A percentile compares a stretch with the other conserved stretches of the same genome.
Conservation (phyloP, 129 eudicot species). For the Daucus carota region DNA sequence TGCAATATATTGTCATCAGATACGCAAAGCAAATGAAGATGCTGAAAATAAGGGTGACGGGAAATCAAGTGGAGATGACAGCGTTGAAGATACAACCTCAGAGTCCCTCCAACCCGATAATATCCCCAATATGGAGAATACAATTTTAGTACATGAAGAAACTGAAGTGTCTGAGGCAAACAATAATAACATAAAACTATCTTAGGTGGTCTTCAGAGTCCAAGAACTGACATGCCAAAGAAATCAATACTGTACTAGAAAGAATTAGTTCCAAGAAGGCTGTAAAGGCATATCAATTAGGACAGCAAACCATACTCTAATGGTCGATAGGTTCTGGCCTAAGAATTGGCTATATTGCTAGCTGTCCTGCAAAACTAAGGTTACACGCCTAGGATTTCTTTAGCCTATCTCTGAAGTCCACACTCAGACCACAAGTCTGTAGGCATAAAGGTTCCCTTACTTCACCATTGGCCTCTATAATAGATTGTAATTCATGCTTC, state of each 20-base stretch:
- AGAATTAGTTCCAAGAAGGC: conserved; percentile 76
- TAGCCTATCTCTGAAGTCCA: conserved; percentile 52
- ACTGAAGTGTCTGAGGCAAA: conserved; percentile 16
- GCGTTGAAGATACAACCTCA: not conserved
- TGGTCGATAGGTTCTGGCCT: conserved; percentile 98
- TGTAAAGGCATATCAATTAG: conserved; percentile 58
- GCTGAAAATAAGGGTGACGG: conserved; percentile 26
- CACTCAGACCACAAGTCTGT: conserved; percentile 16
- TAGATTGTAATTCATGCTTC: too few species aligned
- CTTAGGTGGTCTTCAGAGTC: conserved; percentile 85
- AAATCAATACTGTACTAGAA: conserved; percentile 53
- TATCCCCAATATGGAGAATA: conserved; percentile 9
- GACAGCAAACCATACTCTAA: conserved; percentile 53
- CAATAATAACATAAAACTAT: conserved; percentile 46
- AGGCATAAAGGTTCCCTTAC: conserved; percentile 20
- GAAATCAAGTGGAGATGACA: not conserved
- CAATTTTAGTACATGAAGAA: conserved; percentile 7
- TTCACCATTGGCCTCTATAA: conserved; percentile 24
- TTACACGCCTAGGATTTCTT: conserved; percentile 80
- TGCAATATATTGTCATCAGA: conserved; percentile 26
- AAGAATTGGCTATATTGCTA: conserved; percentile 86
- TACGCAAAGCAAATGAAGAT: conserved; percentile 37
- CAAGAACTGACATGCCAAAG: conserved; percentile 59
- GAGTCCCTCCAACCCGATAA: conserved; percentile 15
- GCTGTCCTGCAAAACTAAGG: conserved; percentile 80